A percentile compares a stretch with the other conserved stretches of the same genome.
These are phyloP conservation scores for Mycena maculata DNA, from an alignment of 768 basidiomycete genomes.

Conservation along the genomic window DNA sequence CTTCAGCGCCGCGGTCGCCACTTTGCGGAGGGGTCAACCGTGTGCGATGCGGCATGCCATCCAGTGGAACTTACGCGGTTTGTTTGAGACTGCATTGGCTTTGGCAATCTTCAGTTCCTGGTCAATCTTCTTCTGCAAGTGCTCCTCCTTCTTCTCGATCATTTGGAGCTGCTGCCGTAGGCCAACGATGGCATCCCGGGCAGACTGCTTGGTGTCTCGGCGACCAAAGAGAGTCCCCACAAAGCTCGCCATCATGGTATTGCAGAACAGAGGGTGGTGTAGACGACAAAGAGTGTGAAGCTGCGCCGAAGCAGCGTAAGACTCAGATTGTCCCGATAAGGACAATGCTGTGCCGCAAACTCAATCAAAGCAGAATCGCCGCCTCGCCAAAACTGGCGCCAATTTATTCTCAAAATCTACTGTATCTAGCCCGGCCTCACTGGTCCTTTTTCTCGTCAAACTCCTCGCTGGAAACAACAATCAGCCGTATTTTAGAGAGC, in stretches of 20 bases:
- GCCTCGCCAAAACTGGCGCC: no score
- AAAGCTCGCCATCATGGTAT: constrained; percentile 73
- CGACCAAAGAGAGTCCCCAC: constrained; percentile 94
- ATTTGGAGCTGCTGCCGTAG: constrained; percentile 94
- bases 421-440: constrained; percentile 9
- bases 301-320: constrained; percentile 29
- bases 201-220: constrained; percentile 84
- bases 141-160: constrained; percentile 99
- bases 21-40: constrained; percentile 43
- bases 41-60: constrained; percentile 1
- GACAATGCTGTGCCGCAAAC: background rate
- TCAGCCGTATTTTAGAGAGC: background rate
- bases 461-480: constrained; percentile 34
- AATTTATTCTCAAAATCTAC: constrained; percentile 17
- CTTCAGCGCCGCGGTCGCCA: constrained; percentile 88
- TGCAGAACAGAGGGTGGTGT: constrained; percentile 21
- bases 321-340: constrained; percentile 30
- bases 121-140: constrained; percentile 95
- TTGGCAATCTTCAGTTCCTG: constrained; percentile 93
- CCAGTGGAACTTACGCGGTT: constrained; percentile 74
- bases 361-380: no score
- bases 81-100: constrained; percentile 93
- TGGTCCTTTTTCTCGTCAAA: constrained; percentile 44
- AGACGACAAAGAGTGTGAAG: constrained; percentile 24
- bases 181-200: constrained; percentile 92